Conservation (phyloP, 306 rosid species). For the Sicyos edulis region DNA sequence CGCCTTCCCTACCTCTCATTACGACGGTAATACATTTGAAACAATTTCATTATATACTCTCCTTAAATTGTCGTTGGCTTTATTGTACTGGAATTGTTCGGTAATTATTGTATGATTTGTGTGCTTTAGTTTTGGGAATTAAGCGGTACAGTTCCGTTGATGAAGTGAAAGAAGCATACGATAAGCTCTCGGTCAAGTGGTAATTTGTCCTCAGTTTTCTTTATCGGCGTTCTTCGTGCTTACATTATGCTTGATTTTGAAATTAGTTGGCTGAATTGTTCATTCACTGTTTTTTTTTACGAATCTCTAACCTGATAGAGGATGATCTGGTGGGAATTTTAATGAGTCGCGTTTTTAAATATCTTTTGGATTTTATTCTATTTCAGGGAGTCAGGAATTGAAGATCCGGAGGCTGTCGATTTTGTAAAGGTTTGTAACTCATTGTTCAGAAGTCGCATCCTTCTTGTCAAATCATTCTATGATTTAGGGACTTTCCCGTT, state of each 20-base stretch:
- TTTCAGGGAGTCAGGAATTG: constrained; percentile 57
- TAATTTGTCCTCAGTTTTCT: constrained; percentile 24
- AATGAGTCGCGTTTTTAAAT: neutral
- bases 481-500: neutral
- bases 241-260: neutral
- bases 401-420: constrained; percentile 36
- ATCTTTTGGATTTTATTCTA: neutral
- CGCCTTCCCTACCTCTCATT: constrained; percentile 75
- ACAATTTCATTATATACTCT: neutral
- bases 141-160: constrained; percentile 48
- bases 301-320: neutral
- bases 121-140: constrained; percentile 46
- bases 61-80: neutral
- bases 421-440: constrained; percentile 44
- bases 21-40: constrained; percentile 44
- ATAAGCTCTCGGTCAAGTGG: constrained; percentile 51
- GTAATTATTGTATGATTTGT: neutral
- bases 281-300: neutral
- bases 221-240: neutral
- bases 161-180: constrained; percentile 54
- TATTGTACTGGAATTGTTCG: constrained; percentile 1
- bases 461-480: neutral
- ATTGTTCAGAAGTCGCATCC: neutral
- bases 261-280: neutral
- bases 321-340: neutral